A percentile compares a stretch with the other conserved stretches of the same genome.
These are phyloP conservation scores for Scutellaria galericulata DNA, from an alignment of 257 asterid species.

Conservation along the genomic window DNA sequence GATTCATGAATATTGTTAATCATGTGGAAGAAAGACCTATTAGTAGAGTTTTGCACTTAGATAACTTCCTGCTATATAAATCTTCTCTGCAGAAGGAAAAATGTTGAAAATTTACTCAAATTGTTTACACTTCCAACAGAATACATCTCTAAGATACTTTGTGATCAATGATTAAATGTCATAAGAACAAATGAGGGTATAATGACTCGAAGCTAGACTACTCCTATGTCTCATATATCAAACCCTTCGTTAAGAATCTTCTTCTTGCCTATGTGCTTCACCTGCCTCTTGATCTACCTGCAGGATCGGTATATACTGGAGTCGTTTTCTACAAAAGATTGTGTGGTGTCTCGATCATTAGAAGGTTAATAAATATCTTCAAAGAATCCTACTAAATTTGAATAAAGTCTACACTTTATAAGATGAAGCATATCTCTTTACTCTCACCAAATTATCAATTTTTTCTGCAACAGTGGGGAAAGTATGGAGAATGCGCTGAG, in stretches of 20 bases:
- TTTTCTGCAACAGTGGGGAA: slow-evolving; percentile 72
- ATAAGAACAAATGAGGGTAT: background rate
- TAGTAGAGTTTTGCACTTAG: background rate
- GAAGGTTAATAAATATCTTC: slow-evolving; percentile 61
- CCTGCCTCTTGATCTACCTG: slow-evolving; percentile 30
- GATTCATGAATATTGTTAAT: background rate
- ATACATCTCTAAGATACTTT: background rate
- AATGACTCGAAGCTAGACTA: background rate
- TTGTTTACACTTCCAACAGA: background rate
- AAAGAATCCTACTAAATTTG: background rate
- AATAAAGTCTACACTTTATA: background rate
- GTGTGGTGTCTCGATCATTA: slow-evolving; percentile 89
- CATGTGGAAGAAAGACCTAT: too few species aligned
- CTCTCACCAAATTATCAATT: background rate
- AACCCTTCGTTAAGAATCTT: background rate
- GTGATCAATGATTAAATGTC: background rate
- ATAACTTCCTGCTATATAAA: background rate
- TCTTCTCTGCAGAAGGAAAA: slow-evolving; percentile 1
- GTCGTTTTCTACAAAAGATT: slow-evolving; percentile 81
- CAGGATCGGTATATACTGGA: slow-evolving; percentile 86
- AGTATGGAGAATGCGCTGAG: slow-evolving; percentile 98
- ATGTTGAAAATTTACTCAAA: too few species aligned
- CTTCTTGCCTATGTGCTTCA: background rate
- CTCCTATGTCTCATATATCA: background rate
- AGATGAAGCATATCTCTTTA: background rate